These are phyloP conservation scores for Phellopilus nigrolimitatus DNA, from an alignment of 1,284 basidiomycete species.

Conservation along the genomic window DNA sequence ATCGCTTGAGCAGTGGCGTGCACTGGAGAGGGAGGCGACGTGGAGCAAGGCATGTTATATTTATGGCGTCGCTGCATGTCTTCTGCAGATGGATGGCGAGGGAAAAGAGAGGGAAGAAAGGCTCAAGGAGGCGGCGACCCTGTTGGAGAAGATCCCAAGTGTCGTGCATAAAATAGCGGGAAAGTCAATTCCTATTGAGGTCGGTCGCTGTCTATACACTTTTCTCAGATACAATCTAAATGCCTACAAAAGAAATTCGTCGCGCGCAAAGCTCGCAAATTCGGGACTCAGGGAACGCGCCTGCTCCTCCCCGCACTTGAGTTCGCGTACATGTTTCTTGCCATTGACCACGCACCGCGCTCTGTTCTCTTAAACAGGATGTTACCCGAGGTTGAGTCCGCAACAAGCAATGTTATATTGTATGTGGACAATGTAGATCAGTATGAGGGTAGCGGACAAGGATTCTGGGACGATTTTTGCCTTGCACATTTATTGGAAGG, in stretches of 20 bases:
- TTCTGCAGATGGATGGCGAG: constrained; percentile 22
- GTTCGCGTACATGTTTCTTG: constrained; percentile 44
- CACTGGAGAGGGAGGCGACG: constrained; percentile 37
- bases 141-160: constrained; percentile 35
- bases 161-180: constrained; percentile 39
- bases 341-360: constrained; percentile 26
- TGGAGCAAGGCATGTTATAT: constrained; percentile 37
- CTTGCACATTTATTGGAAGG: not conserved
- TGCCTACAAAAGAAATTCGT: constrained; percentile 39
- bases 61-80: constrained; percentile 24
- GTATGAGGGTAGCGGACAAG: constrained; percentile 36
- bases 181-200: constrained; percentile 48
- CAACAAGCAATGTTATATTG: constrained; percentile 25
- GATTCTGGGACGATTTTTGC: constrained; percentile 44
- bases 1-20: constrained; percentile 37
- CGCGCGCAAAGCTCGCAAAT: constrained; percentile 49
- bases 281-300: constrained; percentile 38
- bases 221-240: not conserved
- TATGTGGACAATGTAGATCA: constrained; percentile 1
- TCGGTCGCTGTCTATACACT: constrained; percentile 21
- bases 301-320: constrained; percentile 52
- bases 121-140: constrained; percentile 24
- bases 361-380: constrained; percentile 21
- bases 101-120: constrained; percentile 23
- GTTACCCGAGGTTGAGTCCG: constrained; percentile 25